These are phyloP conservation scores for Clonostachys sp. DNA, from an alignment of 2,329 filamentous ascomycete genomes.

Conservation along the genomic window DNA sequence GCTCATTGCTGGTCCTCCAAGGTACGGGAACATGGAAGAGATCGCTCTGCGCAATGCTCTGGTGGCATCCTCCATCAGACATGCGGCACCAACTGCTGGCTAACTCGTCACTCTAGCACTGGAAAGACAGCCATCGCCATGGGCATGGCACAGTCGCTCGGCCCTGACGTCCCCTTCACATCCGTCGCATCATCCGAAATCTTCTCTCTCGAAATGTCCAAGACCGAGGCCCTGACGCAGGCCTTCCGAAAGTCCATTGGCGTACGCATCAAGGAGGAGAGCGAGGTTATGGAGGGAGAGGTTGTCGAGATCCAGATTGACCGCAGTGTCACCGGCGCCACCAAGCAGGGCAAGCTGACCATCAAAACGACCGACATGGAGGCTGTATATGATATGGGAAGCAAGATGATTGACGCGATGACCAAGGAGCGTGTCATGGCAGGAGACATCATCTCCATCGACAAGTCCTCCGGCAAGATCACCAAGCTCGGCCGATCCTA, in stretches of 20 bases:
- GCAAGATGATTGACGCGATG: conserved; percentile 99
- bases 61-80: conserved; percentile 2
- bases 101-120: conserved; percentile 52
- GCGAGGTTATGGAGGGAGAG: conserved; percentile 98
- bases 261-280: conserved; percentile 97
- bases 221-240: conserved; percentile 96
- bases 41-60: conserved; percentile 5
- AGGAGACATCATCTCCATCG: conserved; percentile 96
- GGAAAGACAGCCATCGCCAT: conserved; percentile 98
- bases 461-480: conserved; percentile 97
- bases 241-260: conserved; percentile 99
- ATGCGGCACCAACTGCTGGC: neutral
- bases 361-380: conserved; percentile 99
- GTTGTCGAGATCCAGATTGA: conserved; percentile 99
- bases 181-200: conserved; percentile 95
- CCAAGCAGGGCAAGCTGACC: conserved; percentile 97
- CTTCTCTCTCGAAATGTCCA: conserved; percentile 98
- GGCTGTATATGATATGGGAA: conserved; percentile 98
- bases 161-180: conserved; percentile 92
- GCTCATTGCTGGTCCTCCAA: conserved; percentile 90
- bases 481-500: conserved; percentile 95
- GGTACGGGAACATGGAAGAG: conserved; percentile 32
- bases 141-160: conserved; percentile 96
- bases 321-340: conserved; percentile 89
- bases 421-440: conserved; percentile 99